These are phyloP conservation scores for Dictyostelium purpureum DNA, from an alignment of 78 protist genomes.

Conservation along the genomic window DNA sequence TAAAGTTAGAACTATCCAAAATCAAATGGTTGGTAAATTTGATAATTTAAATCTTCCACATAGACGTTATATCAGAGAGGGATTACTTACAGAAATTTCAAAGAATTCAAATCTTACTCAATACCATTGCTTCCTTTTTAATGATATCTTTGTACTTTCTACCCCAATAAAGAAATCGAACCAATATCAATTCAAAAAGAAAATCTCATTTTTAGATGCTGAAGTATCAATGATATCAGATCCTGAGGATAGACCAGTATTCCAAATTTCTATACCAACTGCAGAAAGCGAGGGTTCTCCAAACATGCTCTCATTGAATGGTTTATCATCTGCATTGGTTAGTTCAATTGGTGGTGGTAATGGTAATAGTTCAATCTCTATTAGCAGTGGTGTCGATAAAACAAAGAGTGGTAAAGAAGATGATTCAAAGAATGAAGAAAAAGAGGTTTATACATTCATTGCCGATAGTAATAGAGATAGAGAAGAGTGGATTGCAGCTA, in stretches of 20 bases:
- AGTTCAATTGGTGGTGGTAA: background rate
- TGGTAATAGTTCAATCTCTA: background rate
- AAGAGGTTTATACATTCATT: background rate
- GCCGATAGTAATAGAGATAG: constrained; percentile 41
- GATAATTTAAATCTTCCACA: constrained; percentile 65
- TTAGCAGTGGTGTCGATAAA: background rate
- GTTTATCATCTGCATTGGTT: background rate
- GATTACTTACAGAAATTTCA: constrained; percentile 2
- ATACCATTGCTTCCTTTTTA: constrained; percentile 51
- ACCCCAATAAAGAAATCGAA: constrained; percentile 19
- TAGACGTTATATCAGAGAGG: constrained; percentile 67
- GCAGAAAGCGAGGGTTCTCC: background rate
- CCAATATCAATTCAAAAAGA: constrained; percentile 15
- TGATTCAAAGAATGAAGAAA: background rate
- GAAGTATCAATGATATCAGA: constrained; percentile 14
- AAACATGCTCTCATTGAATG: background rate
- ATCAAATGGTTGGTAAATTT: constrained; percentile 43
- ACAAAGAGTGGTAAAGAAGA: background rate
- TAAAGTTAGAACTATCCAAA: constrained; percentile 63
- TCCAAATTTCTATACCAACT: constrained; percentile 24
- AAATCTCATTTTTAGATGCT: background rate
- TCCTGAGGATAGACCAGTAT: constrained; percentile 36
- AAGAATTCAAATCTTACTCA: background rate
- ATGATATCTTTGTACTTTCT: constrained; percentile 21
- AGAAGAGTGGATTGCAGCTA: constrained; percentile 36